phyloP scores from a whole-genome alignment of 2,329 filamentous ascomycete genomes.

The Mycosphaerelloides madeirae region DNA sequence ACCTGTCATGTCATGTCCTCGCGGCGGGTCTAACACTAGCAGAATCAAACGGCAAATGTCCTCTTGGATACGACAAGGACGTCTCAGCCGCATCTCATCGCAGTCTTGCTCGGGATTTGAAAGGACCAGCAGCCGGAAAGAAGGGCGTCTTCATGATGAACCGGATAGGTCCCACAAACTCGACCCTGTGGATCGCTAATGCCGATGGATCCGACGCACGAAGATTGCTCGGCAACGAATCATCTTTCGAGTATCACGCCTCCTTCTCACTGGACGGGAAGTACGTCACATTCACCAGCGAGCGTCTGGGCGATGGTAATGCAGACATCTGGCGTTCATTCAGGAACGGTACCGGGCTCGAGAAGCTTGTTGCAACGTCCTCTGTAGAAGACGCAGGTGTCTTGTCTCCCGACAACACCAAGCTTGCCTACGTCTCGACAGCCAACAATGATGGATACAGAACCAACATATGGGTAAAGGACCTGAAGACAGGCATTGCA shows the following conservation, averaged over 20 bases:
- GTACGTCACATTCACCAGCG: constrained; percentile 12
- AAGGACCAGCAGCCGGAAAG: constrained; percentile 2
- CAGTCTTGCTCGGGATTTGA: no score
- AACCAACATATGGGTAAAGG: constrained; percentile 12
- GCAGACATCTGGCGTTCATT: constrained; percentile 10
- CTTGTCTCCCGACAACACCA: constrained; percentile 11
- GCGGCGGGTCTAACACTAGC: no score
- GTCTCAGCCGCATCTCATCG: no score
- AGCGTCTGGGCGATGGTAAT: constrained; percentile 11
- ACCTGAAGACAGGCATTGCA: constrained; percentile 5
- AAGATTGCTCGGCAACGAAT: constrained; percentile 10
- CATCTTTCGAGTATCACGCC: constrained; percentile 7
- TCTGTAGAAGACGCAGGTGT: constrained; percentile 12
- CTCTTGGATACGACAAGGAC: no score
- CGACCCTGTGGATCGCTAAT: constrained; percentile 11
- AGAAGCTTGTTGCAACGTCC: constrained; percentile 9
- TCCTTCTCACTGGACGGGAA: constrained; percentile 8
- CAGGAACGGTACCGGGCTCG: constrained; percentile 7
- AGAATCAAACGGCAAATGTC: no score
- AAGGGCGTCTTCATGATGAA: constrained; percentile 12
- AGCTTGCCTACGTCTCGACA: constrained; percentile 13
- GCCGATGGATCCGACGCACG: constrained; percentile 6
- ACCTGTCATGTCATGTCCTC: no score
- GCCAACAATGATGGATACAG: constrained; percentile 7
- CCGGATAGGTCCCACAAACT: constrained; percentile 7